phyloP scores from a whole-genome alignment of 2,329 filamentous ascomycete genomes.

The Fusarium dlaminii region DNA sequence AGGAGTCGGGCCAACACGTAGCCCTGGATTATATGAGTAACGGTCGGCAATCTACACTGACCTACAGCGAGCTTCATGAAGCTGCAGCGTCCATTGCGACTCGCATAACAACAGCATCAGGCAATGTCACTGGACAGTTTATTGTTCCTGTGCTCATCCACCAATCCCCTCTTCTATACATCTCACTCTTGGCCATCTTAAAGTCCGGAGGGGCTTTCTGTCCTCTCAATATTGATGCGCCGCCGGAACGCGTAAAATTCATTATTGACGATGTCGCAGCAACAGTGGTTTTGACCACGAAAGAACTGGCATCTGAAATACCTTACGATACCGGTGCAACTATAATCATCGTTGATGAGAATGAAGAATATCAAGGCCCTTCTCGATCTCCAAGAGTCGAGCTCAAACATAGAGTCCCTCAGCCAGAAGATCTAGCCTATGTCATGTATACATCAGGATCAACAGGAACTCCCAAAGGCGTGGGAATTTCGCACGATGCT shows the following conservation, averaged over 20 bases:
- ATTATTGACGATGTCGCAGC: slow-evolving; percentile 82
- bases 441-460: slow-evolving; percentile 95
- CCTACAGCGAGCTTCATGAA: slow-evolving; percentile 71
- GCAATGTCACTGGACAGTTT: slow-evolving; percentile 44
- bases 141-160: slow-evolving; percentile 81
- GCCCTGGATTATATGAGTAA: slow-evolving; percentile 48
- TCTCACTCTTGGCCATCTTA: slow-evolving; percentile 79
- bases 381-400: neutral
- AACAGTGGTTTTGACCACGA: slow-evolving; percentile 71
- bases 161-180: slow-evolving; percentile 81
- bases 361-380: slow-evolving; percentile 5
- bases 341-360: slow-evolving; percentile 51
- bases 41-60: slow-evolving; percentile 53
- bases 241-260: slow-evolving; percentile 79
- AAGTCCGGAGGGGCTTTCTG: slow-evolving; percentile 89
- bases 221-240: slow-evolving; percentile 81
- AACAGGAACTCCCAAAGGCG: slow-evolving; percentile 89
- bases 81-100: slow-evolving; percentile 65
- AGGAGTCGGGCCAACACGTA: slow-evolving; percentile 38
- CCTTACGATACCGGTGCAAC: slow-evolving; percentile 45
- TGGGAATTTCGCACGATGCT: slow-evolving; percentile 81
- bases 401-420: slow-evolving; percentile 27
- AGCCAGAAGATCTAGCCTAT: slow-evolving; percentile 71
- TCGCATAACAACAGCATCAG: slow-evolving; percentile 50
- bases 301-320: slow-evolving; percentile 55